Evolutionary conservation across 306 rosid genomes (phyloP).

Genomic region (Acacia crassicarpa): DNA sequence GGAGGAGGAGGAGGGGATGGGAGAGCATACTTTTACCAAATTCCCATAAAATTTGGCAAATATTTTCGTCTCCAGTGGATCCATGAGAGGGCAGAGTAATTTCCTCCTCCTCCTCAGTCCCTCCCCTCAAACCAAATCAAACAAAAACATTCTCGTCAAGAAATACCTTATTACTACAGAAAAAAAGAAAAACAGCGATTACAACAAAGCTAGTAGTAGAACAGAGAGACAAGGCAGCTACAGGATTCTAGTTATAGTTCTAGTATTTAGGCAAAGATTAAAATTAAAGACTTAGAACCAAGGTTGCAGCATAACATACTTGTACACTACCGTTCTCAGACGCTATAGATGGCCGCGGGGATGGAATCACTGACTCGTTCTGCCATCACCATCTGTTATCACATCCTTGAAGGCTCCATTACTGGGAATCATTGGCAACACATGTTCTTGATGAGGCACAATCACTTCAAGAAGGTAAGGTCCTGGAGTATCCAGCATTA

Average conservation of each 20-base stretch:
- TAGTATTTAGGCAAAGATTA: not conserved
- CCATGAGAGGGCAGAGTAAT: too few relatives aligned
- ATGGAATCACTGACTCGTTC: conserved; percentile 45
- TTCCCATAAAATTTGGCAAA: too few relatives aligned
- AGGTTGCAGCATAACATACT: not conserved
- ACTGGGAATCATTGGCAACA: conserved; percentile 93
- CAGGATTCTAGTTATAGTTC: not conserved
- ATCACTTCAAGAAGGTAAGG: conserved; percentile 85
- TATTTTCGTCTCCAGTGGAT: too few relatives aligned
- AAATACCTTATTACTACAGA: not conserved
- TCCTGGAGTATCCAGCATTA: conserved; percentile 87
- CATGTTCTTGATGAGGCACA: conserved; percentile 95
- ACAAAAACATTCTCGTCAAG: not conserved
- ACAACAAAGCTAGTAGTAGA: not conserved
- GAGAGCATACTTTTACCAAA: too few relatives aligned
- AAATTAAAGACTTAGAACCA: not conserved
- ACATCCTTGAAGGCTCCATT: conserved; percentile 87
- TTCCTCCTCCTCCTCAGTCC: too few relatives aligned
- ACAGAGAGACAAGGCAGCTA: conserved; percentile 5
- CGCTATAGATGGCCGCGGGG: not conserved
- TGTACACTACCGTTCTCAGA: conserved; percentile 25
- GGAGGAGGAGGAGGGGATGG: too few relatives aligned
- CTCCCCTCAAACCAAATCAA: not conserved
- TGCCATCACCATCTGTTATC: conserved; percentile 89
- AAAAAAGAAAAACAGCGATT: not conserved